phyloP scores from a whole-genome alignment of 345 rosid genomes.

The Populus euphratica region DNA sequence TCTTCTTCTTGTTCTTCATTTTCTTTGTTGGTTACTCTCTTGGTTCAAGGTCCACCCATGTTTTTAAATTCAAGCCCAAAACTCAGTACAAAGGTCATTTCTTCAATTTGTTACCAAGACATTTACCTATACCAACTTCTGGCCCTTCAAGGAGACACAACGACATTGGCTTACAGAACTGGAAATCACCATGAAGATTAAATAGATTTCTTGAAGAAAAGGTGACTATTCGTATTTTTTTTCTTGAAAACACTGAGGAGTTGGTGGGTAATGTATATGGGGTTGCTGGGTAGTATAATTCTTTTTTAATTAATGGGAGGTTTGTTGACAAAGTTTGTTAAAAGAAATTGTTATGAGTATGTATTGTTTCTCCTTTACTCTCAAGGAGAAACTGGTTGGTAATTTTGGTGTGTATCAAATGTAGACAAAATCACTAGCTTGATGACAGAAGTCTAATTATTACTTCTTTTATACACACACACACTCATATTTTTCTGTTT shows the following conservation, averaged over 20 bases:
- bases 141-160: conserved; percentile 94
- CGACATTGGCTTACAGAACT: conserved; percentile 64
- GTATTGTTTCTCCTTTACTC: conserved; percentile 6
- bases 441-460: conserved; percentile 2
- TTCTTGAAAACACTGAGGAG: neutral
- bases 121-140: conserved; percentile 77
- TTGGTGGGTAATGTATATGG: conserved; percentile 16
- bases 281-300: conserved; percentile 11
- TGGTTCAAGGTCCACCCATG: conserved; percentile 48
- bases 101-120: conserved; percentile 72
- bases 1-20: conserved; percentile 18
- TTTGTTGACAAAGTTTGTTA: neutral
- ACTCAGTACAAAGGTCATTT: conserved; percentile 47
- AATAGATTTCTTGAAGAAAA: neutral
- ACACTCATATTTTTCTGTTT: neutral
- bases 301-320: neutral
- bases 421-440: conserved; percentile 4
- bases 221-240: conserved; percentile 18
- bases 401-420: neutral
- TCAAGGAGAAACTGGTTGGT: neutral
- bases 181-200: conserved; percentile 45
- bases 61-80: conserved; percentile 42
- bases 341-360: neutral
- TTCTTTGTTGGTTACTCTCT: conserved; percentile 33
- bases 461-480: neutral